Percentiles rank a stretch among this genome's conserved stretches.
Evolutionary conservation across 768 basidiomycete genomes (phyloP).

Genomic region (Lactarius sanguifluus): DNA sequence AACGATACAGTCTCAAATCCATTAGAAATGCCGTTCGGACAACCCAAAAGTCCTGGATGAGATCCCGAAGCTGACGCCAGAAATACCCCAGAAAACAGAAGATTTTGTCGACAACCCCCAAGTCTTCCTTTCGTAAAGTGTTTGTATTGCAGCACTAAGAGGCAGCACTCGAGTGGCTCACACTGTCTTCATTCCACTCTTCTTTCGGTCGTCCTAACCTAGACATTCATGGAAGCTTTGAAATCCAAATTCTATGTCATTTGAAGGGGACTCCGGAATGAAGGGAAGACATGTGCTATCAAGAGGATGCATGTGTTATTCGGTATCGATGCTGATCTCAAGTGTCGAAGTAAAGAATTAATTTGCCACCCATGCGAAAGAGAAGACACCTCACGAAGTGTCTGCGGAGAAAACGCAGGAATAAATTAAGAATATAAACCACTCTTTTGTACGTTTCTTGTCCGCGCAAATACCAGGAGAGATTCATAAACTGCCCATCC

Average conservation of each 20-base stretch:
- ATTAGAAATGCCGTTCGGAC: conserved; percentile 48
- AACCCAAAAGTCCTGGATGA: conserved; percentile 55
- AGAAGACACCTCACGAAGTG: background rate
- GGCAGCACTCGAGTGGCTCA: background rate
- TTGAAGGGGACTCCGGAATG: background rate
- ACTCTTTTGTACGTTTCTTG: conserved; percentile 9
- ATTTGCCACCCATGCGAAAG: background rate
- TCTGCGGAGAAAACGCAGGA: background rate
- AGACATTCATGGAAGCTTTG: background rate
- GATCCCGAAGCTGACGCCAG: conserved; percentile 53
- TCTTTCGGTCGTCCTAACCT: conserved; percentile 9
- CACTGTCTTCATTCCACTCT: background rate
- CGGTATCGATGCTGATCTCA: too few species aligned
- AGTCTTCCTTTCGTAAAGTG: conserved; percentile 7
- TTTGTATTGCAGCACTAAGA: background rate
- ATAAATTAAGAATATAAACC: background rate
- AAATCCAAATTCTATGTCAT: background rate
- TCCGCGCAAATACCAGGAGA: conserved; percentile 57
- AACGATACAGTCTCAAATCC: conserved; percentile 29
- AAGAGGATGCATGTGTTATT: background rate
- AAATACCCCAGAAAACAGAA: conserved; percentile 53
- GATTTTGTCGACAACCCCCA: conserved; percentile 47
- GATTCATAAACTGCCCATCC: conserved; percentile 93
- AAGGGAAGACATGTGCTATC: background rate
- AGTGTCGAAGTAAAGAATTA: background rate